Evolutionary conservation across 352 stramenopile genomes (phyloP).

Genomic region (Phytophthora pinifolia): DNA sequence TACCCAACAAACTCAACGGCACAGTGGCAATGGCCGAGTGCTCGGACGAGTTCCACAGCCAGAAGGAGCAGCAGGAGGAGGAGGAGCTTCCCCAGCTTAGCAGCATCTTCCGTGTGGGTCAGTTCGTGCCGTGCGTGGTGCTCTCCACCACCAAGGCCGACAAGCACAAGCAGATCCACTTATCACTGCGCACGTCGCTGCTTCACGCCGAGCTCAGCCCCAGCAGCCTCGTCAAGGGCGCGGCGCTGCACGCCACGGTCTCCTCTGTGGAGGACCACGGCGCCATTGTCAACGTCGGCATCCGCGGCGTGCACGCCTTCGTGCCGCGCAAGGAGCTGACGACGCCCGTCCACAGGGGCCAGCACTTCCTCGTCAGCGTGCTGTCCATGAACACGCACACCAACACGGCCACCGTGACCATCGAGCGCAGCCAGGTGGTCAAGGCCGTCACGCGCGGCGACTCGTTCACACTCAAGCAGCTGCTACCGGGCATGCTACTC

Average conservation of each 20-base stretch:
- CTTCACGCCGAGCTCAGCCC: slow-evolving; percentile 82
- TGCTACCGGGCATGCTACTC: slow-evolving; percentile 92
- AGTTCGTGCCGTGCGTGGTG: slow-evolving; percentile 88
- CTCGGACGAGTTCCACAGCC: slow-evolving; percentile 75
- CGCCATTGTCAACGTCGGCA: slow-evolving; percentile 90
- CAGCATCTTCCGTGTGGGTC: slow-evolving; percentile 67
- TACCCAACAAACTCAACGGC: slow-evolving; percentile 94
- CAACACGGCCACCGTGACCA: slow-evolving; percentile 68
- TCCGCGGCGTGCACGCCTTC: slow-evolving; percentile 77
- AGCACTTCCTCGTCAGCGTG: slow-evolving; percentile 73
- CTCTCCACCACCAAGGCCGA: slow-evolving; percentile 69
- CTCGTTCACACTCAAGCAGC: slow-evolving; percentile 85
- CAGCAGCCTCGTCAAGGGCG: slow-evolving; percentile 63
- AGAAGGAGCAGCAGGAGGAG: slow-evolving; percentile 30
- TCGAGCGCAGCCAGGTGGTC: slow-evolving; percentile 58
- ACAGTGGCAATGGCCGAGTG: slow-evolving; percentile 82
- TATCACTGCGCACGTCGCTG: slow-evolving; percentile 85
- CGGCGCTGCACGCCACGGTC: slow-evolving; percentile 86
- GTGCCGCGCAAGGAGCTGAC: slow-evolving; percentile 74
- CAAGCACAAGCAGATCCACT: slow-evolving; percentile 87
- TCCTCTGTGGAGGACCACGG: slow-evolving; percentile 94
- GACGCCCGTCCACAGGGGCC: slow-evolving; percentile 43
- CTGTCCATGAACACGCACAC: slow-evolving; percentile 79
- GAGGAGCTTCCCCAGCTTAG: slow-evolving; percentile 49
- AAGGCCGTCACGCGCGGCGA: slow-evolving; percentile 84